Base-by-base conservation (phyloP, 2,329 filamentous ascomycete species). In the Thermoascus crustaceus region DNA sequence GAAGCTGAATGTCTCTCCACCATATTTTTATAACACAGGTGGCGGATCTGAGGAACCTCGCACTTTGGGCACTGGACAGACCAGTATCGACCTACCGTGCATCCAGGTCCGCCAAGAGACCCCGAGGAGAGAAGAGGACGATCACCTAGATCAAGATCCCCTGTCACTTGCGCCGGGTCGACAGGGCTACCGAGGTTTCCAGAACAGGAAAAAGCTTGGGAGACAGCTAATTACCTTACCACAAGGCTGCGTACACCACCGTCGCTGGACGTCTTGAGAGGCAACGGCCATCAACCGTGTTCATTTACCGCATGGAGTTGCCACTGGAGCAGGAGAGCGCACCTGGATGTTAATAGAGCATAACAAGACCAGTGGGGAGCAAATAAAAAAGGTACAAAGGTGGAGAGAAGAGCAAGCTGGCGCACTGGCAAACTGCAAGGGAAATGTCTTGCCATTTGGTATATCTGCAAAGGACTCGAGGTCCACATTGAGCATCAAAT, bases 401-500 rank as follows among this genome's bases (percentile, higher is more conserved):
- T 11, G 16, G 14, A 35, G 25, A 27, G 14, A 27, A 27, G n/a
- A 18, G 11, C n/a, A 7, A n/a, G 20, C 9, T 10, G 30, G 10
- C 10, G 20, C 5, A 6, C 17, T 11, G 17, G 30, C 17, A 13
- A 32, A 11, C 14, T 11, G 20, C 11, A 7, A 14, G 11, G 19
- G 19, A n/a, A 34, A 24, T 38, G n/a, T 17, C 25, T 29, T 33
- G 18, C 22, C 18, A 26, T 38, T 30, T 30, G 22, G 9, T 34
- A 30, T 25, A 35, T 39, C 18, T 39, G 32, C 25, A 39, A 35
- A 25, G 32, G 21, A 30, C 30, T 18, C 20, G 13, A 32, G 19
- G 19, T 11, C 30, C 30, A 32, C 16, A 35, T 32, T 20, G 27
- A 32, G 24, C 36, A 24, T 33, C 34, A 34, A 43, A 11, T 32